Evolutionary conservation across 495 filamentous ascomycete species (phyloP).

Genomic region (Xanthoparmelia taractica): DNA sequence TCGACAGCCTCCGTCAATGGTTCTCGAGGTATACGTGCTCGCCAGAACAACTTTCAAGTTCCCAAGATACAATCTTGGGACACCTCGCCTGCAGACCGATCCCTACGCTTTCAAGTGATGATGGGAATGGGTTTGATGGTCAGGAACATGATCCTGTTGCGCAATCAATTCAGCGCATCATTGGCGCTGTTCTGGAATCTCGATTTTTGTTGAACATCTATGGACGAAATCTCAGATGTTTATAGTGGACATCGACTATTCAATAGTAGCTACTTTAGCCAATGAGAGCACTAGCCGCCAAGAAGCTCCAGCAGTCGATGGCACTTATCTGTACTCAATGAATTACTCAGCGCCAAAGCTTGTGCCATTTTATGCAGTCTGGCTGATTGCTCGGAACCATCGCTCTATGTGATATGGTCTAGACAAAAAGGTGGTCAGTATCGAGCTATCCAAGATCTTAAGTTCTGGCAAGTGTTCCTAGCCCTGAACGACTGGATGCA

Average conservation of each 20-base stretch:
- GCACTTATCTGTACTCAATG: too few relatives aligned
- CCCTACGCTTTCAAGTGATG: constrained; percentile 26
- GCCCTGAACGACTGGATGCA: too few relatives aligned
- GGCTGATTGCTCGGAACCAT: too few relatives aligned
- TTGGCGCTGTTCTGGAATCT: not conserved
- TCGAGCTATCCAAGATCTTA: not conserved
- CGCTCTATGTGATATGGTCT: too few relatives aligned
- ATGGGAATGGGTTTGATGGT: constrained; percentile 43
- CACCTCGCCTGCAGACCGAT: constrained; percentile 46
- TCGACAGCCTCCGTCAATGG: constrained; percentile 17
- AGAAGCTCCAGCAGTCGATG: not conserved
- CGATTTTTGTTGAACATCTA: not conserved
- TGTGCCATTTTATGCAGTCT: too few relatives aligned
- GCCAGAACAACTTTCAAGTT: constrained; percentile 10
- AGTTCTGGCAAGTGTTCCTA: too few relatives aligned
- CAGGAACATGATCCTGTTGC: constrained; percentile 42
- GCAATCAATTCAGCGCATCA: not conserved
- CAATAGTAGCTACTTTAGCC: too few relatives aligned
- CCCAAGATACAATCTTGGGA: not conserved
- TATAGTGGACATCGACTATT: too few relatives aligned
- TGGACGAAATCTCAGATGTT: not conserved
- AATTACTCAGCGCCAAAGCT: too few relatives aligned
- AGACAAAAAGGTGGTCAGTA: not conserved
- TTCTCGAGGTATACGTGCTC: constrained; percentile 18
- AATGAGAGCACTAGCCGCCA: too few relatives aligned